These are phyloP conservation scores for Pilaira anomala DNA, from an alignment of 192 early-diverging fungal species.

Conservation along the genomic window DNA sequence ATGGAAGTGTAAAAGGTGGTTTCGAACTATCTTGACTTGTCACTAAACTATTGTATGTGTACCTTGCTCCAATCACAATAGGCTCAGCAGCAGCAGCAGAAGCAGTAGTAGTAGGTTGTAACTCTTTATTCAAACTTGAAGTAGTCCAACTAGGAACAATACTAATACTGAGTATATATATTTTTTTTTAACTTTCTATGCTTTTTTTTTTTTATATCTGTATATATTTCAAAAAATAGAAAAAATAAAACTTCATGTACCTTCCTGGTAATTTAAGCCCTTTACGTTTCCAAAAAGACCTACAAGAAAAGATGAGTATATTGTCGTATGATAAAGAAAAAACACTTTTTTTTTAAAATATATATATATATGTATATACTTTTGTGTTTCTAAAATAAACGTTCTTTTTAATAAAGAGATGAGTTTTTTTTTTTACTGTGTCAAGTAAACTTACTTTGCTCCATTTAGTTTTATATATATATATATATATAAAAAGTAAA, in stretches of 20 bases:
- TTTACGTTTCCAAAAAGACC: slow-evolving; percentile 37
- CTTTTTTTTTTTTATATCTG: neutral
- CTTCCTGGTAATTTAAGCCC: slow-evolving; percentile 39
- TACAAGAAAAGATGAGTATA: too few species aligned
- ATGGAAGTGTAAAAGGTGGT: neutral
- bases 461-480: too few species aligned
- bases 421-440: too few species aligned
- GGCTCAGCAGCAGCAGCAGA: neutral
- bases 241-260: slow-evolving; percentile 10
- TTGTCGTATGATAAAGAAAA: too few species aligned
- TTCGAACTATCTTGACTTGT: slow-evolving; percentile 1
- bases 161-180: slow-evolving; percentile 31
- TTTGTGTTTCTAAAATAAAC: too few species aligned
- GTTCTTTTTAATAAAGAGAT: too few species aligned
- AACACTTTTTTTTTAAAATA: too few species aligned
- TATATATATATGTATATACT: too few species aligned
- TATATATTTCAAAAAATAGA: neutral
- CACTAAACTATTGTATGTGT: slow-evolving; percentile 45
- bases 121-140: slow-evolving; percentile 18
- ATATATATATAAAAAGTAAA: too few species aligned
- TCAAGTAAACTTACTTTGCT: too few species aligned
- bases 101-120: slow-evolving; percentile 39
- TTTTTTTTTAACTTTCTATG: neutral
- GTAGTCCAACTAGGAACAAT: slow-evolving; percentile 44
- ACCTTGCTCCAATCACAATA: slow-evolving; percentile 27